These are phyloP conservation scores for Passiflora organensis DNA, from an alignment of 345 rosid genomes.

Conservation along the genomic window DNA sequence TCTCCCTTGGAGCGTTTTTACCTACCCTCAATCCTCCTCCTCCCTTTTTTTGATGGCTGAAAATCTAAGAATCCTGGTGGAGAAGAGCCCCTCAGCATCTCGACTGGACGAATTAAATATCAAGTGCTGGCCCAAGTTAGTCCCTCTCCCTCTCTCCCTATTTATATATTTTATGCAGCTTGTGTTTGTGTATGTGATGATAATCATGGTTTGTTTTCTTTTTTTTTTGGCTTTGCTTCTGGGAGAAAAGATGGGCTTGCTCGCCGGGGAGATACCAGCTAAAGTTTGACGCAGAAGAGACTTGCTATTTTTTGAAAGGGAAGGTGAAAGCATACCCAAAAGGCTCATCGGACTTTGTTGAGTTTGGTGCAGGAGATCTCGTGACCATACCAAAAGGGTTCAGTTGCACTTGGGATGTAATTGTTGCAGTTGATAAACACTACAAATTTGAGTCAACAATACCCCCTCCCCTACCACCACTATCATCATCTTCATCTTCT, in stretches of 20 bases:
- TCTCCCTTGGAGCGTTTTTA: not conserved
- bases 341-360: slow-evolving; percentile 53
- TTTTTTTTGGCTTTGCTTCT: not conserved
- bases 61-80: slow-evolving; percentile 51
- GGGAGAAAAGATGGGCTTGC: slow-evolving; percentile 70
- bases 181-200: too few relatives aligned
- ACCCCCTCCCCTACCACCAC: slow-evolving; percentile 19
- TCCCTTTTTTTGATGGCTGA: slow-evolving; percentile 29
- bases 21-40: not conserved
- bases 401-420: slow-evolving; percentile 91
- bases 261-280: slow-evolving; percentile 81
- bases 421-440: slow-evolving; percentile 75
- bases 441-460: slow-evolving; percentile 62
- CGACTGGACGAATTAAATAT: slow-evolving; percentile 62
- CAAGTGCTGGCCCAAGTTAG: slow-evolving; percentile 98
- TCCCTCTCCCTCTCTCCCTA: not conserved
- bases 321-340: slow-evolving; percentile 67
- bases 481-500: not conserved
- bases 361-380: slow-evolving; percentile 93
- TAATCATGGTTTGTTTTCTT: not conserved
- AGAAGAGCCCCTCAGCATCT: slow-evolving; percentile 62
- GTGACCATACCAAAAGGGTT: slow-evolving; percentile 78
- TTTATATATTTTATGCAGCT: not conserved
- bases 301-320: slow-evolving; percentile 74
- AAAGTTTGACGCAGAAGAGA: slow-evolving; percentile 84